Percentiles rank a stretch among this genome's conserved stretches.
These are phyloP conservation scores for Talaromyces atroroseus DNA, from an alignment of 2,329 filamentous ascomycete genomes.

Conservation along the genomic window DNA sequence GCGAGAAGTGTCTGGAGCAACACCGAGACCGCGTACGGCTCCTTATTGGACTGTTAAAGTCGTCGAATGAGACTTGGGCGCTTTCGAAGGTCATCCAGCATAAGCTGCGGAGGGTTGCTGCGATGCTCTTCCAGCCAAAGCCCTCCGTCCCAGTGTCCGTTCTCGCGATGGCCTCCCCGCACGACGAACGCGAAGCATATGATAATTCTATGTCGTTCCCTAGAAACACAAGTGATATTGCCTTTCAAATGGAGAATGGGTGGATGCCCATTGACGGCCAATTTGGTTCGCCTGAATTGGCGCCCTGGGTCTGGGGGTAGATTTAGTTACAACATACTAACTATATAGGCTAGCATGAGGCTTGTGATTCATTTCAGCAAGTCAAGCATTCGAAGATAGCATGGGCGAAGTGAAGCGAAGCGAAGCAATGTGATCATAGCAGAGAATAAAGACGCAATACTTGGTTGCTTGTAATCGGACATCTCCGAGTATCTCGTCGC, in stretches of 20 bases:
- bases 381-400: not conserved
- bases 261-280: conserved; percentile 10
- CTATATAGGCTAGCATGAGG: not conserved
- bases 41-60: conserved; percentile 11
- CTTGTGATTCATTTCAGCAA: not conserved
- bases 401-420: not conserved
- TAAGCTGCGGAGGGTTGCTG: conserved; percentile 2
- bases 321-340: not conserved
- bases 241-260: not conserved
- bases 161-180: not conserved
- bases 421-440: not conserved
- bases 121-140: not conserved
- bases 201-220: not conserved
- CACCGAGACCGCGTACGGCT: conserved; percentile 13
- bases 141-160: not conserved
- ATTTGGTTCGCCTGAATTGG: conserved; percentile 7
- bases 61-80: conserved; percentile 6
- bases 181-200: not conserved
- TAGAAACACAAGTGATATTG: not conserved
- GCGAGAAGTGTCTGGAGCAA: conserved; percentile 12
- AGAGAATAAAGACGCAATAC: not conserved
- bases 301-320: conserved; percentile 11
- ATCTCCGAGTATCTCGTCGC: not conserved
- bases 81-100: conserved; percentile 8
- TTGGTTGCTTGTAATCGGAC: not conserved